Percentiles rank a stretch among this genome's conserved stretches.
Evolutionary conservation across 2,329 filamentous ascomycete species (phyloP).

Genomic region (Fusarium graminum): DNA sequence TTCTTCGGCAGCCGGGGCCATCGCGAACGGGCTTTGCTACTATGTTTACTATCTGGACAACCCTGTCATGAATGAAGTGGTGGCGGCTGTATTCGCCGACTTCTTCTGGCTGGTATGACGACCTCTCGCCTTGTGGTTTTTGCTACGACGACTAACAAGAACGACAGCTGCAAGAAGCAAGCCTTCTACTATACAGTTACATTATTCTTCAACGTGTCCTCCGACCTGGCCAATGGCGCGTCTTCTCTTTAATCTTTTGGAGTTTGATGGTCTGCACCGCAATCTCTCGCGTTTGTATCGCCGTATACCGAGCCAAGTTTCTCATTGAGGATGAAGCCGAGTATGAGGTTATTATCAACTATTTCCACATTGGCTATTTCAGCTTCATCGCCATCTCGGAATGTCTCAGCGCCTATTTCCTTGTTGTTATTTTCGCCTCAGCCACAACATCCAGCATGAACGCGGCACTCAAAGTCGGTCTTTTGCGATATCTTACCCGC

Average conservation of each 20-base stretch:
- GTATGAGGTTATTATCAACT: slow-evolving; percentile 50
- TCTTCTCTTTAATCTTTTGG: slow-evolving; percentile 68
- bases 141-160: rapidly evolving
- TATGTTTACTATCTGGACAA: slow-evolving; percentile 55
- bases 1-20: slow-evolving; percentile 53
- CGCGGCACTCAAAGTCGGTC: slow-evolving; percentile 49
- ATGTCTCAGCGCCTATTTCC: slow-evolving; percentile 56
- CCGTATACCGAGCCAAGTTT: slow-evolving; percentile 50
- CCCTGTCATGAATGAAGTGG: slow-evolving; percentile 45
- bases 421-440: slow-evolving; percentile 54
- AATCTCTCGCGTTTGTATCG: slow-evolving; percentile 60
- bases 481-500: slow-evolving; percentile 56
- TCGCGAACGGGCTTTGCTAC: slow-evolving; percentile 58
- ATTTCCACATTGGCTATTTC: slow-evolving; percentile 59
- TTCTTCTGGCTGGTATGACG: slow-evolving; percentile 56
- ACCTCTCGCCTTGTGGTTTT: rapidly evolving
- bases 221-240: slow-evolving; percentile 54
- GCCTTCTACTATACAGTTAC: slow-evolving; percentile 62
- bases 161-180: slow-evolving; percentile 57
- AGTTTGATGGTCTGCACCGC: slow-evolving; percentile 66
- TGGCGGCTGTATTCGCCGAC: slow-evolving; percentile 56
- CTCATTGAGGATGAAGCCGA: slow-evolving; percentile 48
- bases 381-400: slow-evolving; percentile 57
- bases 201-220: slow-evolving; percentile 65
- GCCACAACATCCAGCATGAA: slow-evolving; percentile 46